phyloP scores from a whole-genome alignment of 1,139 yeast species.

The Blastobotrys petasosporus region DNA sequence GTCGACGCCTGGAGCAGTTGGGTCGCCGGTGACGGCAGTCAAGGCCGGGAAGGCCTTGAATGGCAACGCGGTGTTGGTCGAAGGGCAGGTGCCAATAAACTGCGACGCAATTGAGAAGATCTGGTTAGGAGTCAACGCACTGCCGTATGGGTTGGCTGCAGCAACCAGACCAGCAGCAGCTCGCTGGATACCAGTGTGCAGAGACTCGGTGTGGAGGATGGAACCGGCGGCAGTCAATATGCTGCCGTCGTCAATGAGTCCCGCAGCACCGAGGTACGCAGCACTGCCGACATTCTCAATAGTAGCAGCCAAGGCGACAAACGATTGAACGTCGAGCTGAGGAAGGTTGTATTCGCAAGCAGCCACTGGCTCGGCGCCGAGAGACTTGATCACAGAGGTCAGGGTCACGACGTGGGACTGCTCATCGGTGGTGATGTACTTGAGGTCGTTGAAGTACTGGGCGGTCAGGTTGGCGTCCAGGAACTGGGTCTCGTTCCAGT shows the following conservation, averaged over 20 bases:
- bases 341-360: constrained; percentile 17
- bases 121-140: constrained; percentile 4
- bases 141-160: constrained; percentile 5
- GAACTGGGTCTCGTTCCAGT: constrained; percentile 15
- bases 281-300: constrained; percentile 19
- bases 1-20: constrained; percentile 10
- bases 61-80: constrained; percentile 16
- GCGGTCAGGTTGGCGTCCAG: constrained; percentile 16
- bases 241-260: constrained; percentile 4
- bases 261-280: constrained; percentile 23
- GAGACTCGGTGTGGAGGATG: constrained; percentile 17
- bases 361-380: constrained; percentile 17
- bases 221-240: constrained; percentile 11
- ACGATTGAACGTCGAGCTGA: constrained; percentile 13
- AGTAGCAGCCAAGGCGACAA: constrained; percentile 17
- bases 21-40: constrained; percentile 12
- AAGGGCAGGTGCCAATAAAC: constrained; percentile 18
- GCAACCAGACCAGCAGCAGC: constrained; percentile 10
- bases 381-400: constrained; percentile 8
- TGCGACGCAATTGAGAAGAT: constrained; percentile 6
- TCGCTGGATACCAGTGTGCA: constrained; percentile 17
- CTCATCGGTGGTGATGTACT: constrained; percentile 15
- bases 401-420: constrained; percentile 10
- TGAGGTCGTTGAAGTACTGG: constrained; percentile 15
- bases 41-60: constrained; percentile 19